Evolutionary conservation across 2,329 filamentous ascomycete genomes (phyloP), one percentile per base, ranked within the genome.

Genomic region (Daldinia sp.): DNA sequence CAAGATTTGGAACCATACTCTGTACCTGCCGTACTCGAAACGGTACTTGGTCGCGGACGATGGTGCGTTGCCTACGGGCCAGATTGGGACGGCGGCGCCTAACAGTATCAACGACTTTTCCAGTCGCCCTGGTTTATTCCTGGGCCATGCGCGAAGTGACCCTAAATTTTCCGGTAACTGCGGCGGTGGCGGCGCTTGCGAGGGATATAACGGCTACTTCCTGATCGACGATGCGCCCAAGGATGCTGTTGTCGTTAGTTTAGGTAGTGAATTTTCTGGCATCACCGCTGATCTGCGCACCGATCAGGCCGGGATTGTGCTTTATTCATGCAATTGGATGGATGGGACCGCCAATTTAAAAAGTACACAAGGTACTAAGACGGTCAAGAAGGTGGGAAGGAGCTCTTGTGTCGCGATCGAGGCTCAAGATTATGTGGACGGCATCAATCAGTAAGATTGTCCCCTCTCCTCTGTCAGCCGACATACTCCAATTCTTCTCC

Each of bases 361-460:
- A 81, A 83, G 82, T 50, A 88, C 86, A 0, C 89, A 91, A 80
- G 88, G 88, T 13, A 81, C 86, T 44, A 75, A 72, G 23, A 77
- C 74, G 2, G 76, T 79, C n/a, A 79, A 75, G 48, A 82, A 78
- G 69, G 84, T 88, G 6, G 81, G 82, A 62, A 78, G 91, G 77
- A 90, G 90, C 74, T 91, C 89, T 20, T 94, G 91, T 76, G 78
- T 93, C 6, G 92, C 93, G 35, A 88, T 94, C 76, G 92, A 94
- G 80, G 89, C 92, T 2, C 88, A 93, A 78, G 91, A 92, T 76
- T 94, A 89, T 83, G 92, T 92, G 67, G 91, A 93, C 77, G 91
- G 87, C 2, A 92, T 94, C 79, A 94, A 93, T 78, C 86, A 92
- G 82, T 84, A 75, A 78, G 82, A 48, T 18, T n/a, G 50, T 42